A percentile compares a stretch with the other conserved stretches of the same genome.
Conservation (phyloP, 768 basidiomycete genomes). For the Suillus americanus region DNA sequence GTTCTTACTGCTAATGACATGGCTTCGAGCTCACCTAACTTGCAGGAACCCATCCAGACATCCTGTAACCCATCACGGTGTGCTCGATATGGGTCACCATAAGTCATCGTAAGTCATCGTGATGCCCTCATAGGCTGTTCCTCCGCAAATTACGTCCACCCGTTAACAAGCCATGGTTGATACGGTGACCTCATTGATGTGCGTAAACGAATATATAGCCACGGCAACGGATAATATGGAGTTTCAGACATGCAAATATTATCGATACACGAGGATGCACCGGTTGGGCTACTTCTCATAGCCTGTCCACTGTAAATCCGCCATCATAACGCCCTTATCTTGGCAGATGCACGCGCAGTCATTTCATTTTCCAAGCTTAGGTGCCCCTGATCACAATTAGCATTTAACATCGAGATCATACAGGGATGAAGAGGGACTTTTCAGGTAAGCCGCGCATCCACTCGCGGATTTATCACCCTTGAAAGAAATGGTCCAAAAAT, state of each 20-base stretch:
- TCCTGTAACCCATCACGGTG: too few species aligned
- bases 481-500: neutral
- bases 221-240: neutral
- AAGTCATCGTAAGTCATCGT: neutral
- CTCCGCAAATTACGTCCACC: neutral
- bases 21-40: neutral
- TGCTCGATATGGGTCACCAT: neutral
- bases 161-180: neutral
- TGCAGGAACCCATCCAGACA: neutral
- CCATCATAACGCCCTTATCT: neutral
- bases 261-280: neutral
- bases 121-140: neutral
- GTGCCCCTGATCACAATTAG: conserved; percentile 5
- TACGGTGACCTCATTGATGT: neutral
- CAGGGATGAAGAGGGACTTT: neutral
- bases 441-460: neutral
- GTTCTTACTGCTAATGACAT: neutral
- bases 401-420: conserved; percentile 1
- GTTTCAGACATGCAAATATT: neutral
- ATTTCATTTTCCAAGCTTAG: neutral
- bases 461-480: neutral
- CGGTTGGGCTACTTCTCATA: conserved; percentile 6
- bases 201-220: neutral
- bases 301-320: neutral
- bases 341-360: neutral